These are phyloP conservation scores for Stephania cephalantha DNA, from an alignment of 164 flowering plant genomes.

Conservation along the genomic window DNA sequence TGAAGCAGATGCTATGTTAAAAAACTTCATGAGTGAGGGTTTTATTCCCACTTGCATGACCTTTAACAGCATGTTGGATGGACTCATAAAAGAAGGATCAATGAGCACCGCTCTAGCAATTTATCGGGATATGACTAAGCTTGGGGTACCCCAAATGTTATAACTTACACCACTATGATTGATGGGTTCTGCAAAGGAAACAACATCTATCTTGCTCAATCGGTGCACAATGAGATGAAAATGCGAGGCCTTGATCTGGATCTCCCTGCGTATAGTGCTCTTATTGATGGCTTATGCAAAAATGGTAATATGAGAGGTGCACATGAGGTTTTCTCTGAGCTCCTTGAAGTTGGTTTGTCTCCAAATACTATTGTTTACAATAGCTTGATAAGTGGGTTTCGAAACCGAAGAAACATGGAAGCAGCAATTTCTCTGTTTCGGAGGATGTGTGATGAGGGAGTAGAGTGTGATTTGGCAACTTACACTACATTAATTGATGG, in stretches of 20 bases:
- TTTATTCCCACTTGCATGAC: conserved; percentile 49
- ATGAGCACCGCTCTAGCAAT: conserved; percentile 32
- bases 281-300: conserved; percentile 70
- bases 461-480: conserved; percentile 50
- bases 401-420: conserved; percentile 46
- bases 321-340: conserved; percentile 41
- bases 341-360: conserved; percentile 48
- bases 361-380: conserved; percentile 52
- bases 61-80: conserved; percentile 64
- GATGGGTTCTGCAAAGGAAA: conserved; percentile 50
- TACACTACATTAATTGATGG: conserved; percentile 73
- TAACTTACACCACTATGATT: conserved; percentile 60
- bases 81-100: conserved; percentile 52
- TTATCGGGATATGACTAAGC: conserved; percentile 45
- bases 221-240: conserved; percentile 47
- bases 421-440: conserved; percentile 43
- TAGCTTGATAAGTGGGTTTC: conserved; percentile 62
- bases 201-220: conserved; percentile 49
- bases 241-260: conserved; percentile 44
- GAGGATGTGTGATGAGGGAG: conserved; percentile 47
- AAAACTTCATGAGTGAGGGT: conserved; percentile 35
- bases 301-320: conserved; percentile 59
- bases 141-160: conserved; percentile 54
- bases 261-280: conserved; percentile 44
- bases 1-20: conserved; percentile 39